phyloP scores from a whole-genome alignment of 371 early-diverging fungal genomes.

The Amoeboaphelidium protococcarum region DNA sequence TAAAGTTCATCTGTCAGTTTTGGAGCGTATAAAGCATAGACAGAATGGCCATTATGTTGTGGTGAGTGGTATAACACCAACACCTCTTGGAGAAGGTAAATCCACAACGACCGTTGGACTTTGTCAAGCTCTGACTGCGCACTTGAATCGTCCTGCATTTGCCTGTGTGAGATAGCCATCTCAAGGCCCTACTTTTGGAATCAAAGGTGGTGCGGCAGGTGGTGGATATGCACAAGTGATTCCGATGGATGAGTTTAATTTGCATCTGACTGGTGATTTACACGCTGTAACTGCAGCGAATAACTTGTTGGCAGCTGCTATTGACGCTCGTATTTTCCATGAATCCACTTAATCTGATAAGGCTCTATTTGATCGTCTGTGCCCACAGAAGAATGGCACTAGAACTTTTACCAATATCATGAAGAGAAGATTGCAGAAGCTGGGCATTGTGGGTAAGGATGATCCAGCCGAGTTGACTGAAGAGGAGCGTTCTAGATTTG shows the following conservation, averaged over 20 bases:
- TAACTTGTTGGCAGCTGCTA: conserved; percentile 82
- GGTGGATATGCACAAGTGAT: conserved; percentile 92
- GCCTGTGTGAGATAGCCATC: conserved; percentile 91
- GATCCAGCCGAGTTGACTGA: conserved; percentile 42
- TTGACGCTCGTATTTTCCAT: conserved; percentile 90
- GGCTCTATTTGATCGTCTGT: conserved; percentile 62
- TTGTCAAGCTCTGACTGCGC: conserved; percentile 75
- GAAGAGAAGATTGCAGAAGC: conserved; percentile 42
- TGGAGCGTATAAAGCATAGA: conserved; percentile 35
- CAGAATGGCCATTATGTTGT: conserved; percentile 74
- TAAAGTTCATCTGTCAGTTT: conserved; percentile 51
- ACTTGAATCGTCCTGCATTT: conserved; percentile 53
- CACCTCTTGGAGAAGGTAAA: conserved; percentile 92
- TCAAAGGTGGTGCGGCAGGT: conserved; percentile 94
- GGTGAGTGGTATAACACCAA: conserved; percentile 91
- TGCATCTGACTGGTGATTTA: conserved; percentile 90
- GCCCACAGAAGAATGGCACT: conserved; percentile 57
- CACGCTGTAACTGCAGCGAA: conserved; percentile 91
- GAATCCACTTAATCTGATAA: conserved; percentile 63
- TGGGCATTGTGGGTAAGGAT: conserved; percentile 56
- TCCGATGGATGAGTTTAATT: conserved; percentile 96
- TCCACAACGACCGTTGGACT: conserved; percentile 86
- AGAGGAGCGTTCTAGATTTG: conserved; percentile 49
- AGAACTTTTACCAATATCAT: conserved; percentile 54
- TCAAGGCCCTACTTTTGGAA: conserved; percentile 92